phyloP scores from a whole-genome alignment of 768 basidiomycete genomes.

The Naganishia onofrii region DNA sequence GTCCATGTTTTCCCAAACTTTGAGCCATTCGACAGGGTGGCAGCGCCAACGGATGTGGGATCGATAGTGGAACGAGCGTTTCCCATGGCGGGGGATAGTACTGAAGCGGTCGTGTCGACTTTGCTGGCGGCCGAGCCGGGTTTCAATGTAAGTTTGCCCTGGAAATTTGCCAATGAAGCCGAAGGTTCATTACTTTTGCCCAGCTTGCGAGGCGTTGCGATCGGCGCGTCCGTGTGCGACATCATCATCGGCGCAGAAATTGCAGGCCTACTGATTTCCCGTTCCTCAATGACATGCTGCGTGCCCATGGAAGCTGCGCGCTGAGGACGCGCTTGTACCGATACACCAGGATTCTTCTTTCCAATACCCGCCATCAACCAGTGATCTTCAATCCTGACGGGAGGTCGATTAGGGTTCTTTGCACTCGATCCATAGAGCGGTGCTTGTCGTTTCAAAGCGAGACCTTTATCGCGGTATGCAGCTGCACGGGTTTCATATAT shows the following conservation, averaged over 20 bases:
- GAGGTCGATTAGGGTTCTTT: constrained; percentile 21
- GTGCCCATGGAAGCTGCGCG: constrained; percentile 2
- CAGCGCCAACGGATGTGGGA: not conserved
- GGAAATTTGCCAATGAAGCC: not conserved
- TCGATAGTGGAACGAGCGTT: not conserved
- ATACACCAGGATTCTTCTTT: not conserved
- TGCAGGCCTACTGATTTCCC: constrained; percentile 26
- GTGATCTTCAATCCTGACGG: constrained; percentile 28
- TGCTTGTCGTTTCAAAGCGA: constrained; percentile 39
- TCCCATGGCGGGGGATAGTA: not conserved
- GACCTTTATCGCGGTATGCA: constrained; percentile 46
- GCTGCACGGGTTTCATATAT: constrained; percentile 51
- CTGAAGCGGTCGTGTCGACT: not conserved
- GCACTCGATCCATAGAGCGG: constrained; percentile 32
- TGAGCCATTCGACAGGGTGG: not conserved
- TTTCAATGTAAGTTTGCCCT: not conserved
- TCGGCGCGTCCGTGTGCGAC: constrained; percentile 4
- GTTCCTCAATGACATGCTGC: not conserved
- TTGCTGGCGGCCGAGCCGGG: not conserved
- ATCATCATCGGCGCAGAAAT: constrained; percentile 36
- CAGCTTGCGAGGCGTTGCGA: not conserved
- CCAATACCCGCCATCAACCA: constrained; percentile 33
- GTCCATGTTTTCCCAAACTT: not conserved
- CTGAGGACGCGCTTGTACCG: not conserved
- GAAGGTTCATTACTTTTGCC: not conserved